Percentiles rank a stretch among this genome's conserved stretches.
phyloP scores from a whole-genome alignment of 768 basidiomycete species.

The Suillus lakei region DNA sequence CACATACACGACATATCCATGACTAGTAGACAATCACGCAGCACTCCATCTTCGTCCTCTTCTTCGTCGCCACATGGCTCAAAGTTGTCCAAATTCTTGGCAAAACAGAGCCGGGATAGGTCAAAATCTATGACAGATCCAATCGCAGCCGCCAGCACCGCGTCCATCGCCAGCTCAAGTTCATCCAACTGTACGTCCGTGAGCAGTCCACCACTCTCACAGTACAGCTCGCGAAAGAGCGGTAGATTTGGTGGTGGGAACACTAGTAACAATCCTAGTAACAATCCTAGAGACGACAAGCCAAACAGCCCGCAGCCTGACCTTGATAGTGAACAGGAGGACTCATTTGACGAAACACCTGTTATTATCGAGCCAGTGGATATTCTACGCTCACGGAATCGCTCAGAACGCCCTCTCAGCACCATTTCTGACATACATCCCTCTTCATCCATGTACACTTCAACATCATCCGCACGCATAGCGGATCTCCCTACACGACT shows the following conservation, averaged over 20 bases:
- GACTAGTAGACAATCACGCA: constrained; percentile 52
- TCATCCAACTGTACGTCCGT: constrained; percentile 38
- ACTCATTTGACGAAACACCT: constrained; percentile 54
- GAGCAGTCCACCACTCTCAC: constrained; percentile 36
- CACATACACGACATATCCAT: constrained; percentile 31
- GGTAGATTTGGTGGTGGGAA: constrained; percentile 41
- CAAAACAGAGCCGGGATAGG: constrained; percentile 66
- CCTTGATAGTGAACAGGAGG: constrained; percentile 38
- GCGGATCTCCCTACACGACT: constrained; percentile 76
- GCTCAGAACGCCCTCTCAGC: constrained; percentile 60
- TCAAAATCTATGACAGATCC: constrained; percentile 56
- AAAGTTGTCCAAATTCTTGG: constrained; percentile 71
- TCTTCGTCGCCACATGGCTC: constrained; percentile 48
- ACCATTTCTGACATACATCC: constrained; percentile 48
- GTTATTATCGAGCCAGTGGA: constrained; percentile 69
- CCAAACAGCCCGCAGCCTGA: constrained; percentile 16
- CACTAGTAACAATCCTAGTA: constrained; percentile 9
- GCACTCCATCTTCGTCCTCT: constrained; percentile 46
- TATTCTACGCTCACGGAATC: constrained; percentile 57
- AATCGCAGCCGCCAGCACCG: constrained; percentile 36
- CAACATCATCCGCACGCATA: constrained; percentile 54
- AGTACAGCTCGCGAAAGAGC: constrained; percentile 32
- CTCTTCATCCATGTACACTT: constrained; percentile 50
- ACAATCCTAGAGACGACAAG: constrained; percentile 25
- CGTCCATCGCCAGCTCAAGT: constrained; percentile 46